Base-by-base conservation (phyloP, 345 rosid species). In the Ceriops decandra region DNA sequence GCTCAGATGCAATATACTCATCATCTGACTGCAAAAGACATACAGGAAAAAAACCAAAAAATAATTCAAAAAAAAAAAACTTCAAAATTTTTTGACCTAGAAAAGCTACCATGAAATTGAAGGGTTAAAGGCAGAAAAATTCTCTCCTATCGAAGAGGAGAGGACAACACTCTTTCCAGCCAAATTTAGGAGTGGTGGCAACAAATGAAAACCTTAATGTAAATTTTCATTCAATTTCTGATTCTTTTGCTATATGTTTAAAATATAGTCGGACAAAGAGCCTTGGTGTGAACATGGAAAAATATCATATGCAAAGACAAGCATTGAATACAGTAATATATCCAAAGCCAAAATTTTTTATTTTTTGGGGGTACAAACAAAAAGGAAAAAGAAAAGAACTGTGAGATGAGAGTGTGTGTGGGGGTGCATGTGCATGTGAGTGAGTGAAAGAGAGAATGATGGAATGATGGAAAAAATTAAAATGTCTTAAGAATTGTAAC, bases 1-100 rank as follows among this genome's bases (percentile, higher is more conserved):
- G 84, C 59, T 87, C 96, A 58, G 93, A 85, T 66, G 83, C 71
- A 57, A 76, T 74, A 35, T 62, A 49, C 20, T 80, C 80, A 66
- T 79, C 85, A 72, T 76, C 87, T 56, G 83, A 81, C 49, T 61
- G 81, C 80, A 70, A 67, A 67, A 60, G 30, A 68, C 77, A 86
- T 89, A 79, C 60, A 59, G 0, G 9, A 16, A 51, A 10, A 10
- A 63, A 69, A 30, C 26, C 3, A 26, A 59, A 27, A 31, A 19
- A 17, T 22, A 17, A 46, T 19, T 56, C 6, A 31, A 24, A 56
- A 56, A 56, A 56, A 26, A 47, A 57, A 60, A 62, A 17, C 30
- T 1, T 24, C 5, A 15, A 47, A 28, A 22, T 27, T 1, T 49
- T 38, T n/a, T 16, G 19, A 42, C 49, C 10, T 52, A 31, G 10